Evolutionary conservation across 2,329 filamentous ascomycete species (phyloP).

Genomic region (Penicillium sp.): DNA sequence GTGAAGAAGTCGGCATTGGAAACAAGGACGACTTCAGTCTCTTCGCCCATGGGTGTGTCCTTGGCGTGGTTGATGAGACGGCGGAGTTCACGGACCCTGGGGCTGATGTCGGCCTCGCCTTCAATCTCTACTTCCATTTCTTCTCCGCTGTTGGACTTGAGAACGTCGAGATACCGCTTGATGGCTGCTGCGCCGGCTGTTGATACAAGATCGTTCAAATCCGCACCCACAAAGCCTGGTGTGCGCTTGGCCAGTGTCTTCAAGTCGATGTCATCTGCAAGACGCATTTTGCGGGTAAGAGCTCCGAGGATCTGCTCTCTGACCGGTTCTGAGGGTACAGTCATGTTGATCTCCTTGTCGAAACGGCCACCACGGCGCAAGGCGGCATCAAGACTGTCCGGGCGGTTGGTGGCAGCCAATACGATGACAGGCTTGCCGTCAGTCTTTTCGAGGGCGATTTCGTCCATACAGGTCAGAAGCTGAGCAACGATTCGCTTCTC

Average conservation of each 20-base stretch:
- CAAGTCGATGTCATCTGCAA: conserved; percentile 74
- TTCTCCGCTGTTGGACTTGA: conserved; percentile 49
- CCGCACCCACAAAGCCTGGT: conserved; percentile 89
- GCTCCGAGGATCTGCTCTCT: conserved; percentile 77
- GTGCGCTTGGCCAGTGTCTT: conserved; percentile 75
- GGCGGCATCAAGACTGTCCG: conserved; percentile 81
- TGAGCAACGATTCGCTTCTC: conserved; percentile 84
- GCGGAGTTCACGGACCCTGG: conserved; percentile 49
- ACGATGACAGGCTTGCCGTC: conserved; percentile 81
- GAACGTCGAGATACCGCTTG: conserved; percentile 58
- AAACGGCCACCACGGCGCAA: conserved; percentile 75
- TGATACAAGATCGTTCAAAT: conserved; percentile 72
- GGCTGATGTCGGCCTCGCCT: conserved; percentile 34
- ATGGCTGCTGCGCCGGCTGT: conserved; percentile 68
- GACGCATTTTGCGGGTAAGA: conserved; percentile 65
- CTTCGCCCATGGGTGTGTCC: conserved; percentile 53
- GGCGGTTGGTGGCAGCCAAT: conserved; percentile 85
- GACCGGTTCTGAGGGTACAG: conserved; percentile 77
- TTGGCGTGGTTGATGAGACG: conserved; percentile 59
- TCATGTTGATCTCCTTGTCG: conserved; percentile 81
- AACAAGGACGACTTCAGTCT: conserved; percentile 58
- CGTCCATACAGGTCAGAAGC: conserved; percentile 83
- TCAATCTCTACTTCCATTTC: conserved; percentile 57
- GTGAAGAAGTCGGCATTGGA: conserved; percentile 70
- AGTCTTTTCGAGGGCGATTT: conserved; percentile 70